Percentiles rank a stretch among this genome's conserved stretches.
Evolutionary conservation across 73 alveolate genomes (phyloP).

Genomic region (Paramecium octaurelia): DNA sequence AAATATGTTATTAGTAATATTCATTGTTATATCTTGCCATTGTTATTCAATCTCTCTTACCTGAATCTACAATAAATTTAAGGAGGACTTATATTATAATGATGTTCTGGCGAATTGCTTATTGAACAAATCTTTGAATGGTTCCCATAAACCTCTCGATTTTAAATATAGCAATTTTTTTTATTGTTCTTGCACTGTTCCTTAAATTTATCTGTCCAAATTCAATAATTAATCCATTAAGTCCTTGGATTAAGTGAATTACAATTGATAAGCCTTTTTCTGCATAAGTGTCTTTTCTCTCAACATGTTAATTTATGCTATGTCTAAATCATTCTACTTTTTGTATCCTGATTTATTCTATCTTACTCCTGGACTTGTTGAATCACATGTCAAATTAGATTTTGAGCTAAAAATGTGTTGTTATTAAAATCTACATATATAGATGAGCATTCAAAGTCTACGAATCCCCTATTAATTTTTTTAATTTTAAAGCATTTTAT

Average conservation of each 20-base stretch:
- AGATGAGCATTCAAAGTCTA: background rate
- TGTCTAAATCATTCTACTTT: background rate
- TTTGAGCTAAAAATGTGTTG: background rate
- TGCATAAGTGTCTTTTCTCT: background rate
- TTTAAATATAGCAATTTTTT: background rate
- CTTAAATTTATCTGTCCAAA: background rate
- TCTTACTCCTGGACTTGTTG: background rate
- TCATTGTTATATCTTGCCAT: background rate
- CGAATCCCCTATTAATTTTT: conserved; percentile 17
- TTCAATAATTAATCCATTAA: background rate
- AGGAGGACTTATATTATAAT: background rate
- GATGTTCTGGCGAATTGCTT: background rate
- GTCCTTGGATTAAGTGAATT: background rate
- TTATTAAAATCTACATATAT: background rate
- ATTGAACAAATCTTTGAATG: background rate
- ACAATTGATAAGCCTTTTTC: background rate
- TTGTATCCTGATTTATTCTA: background rate
- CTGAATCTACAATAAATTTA: background rate
- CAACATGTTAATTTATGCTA: background rate
- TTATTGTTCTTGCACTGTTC: background rate
- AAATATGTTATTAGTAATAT: background rate
- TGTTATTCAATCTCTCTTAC: background rate
- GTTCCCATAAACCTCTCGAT: conserved; percentile 17
- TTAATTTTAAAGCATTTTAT: conserved; percentile 22
- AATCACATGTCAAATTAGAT: background rate